Evolutionary conservation across 2,329 filamentous ascomycete genomes (phyloP).

Genomic region (Rhinocladiella mackenziei): DNA sequence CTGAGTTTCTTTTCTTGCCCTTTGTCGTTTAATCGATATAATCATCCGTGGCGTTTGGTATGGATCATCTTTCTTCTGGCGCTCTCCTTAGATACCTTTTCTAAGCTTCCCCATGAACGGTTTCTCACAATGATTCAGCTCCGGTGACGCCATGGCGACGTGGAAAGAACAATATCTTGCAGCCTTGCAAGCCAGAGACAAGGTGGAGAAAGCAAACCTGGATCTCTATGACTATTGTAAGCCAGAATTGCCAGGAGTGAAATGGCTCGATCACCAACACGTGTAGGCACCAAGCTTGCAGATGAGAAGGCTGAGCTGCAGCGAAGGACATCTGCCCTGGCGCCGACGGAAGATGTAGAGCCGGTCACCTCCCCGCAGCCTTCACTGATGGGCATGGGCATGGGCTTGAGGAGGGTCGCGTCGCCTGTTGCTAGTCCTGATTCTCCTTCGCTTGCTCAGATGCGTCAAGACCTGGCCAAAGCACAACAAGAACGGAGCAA

Average conservation of each 20-base stretch:
- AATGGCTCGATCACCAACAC: not conserved
- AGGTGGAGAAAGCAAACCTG: slow-evolving; percentile 61
- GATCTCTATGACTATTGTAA: slow-evolving; percentile 75
- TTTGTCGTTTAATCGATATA: too few relatives aligned
- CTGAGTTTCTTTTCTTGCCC: too few relatives aligned
- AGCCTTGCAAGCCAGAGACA: slow-evolving; percentile 67
- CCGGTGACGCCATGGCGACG: slow-evolving; percentile 51
- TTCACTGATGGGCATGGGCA: slow-evolving; percentile 27
- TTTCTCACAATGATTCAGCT: slow-evolving; percentile 2
- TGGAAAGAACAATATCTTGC: slow-evolving; percentile 80
- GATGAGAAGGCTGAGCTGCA: slow-evolving; percentile 29
- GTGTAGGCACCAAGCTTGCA: slow-evolving; percentile 25
- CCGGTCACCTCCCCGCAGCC: slow-evolving; percentile 37
- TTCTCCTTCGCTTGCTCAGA: slow-evolving; percentile 32
- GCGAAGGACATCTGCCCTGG: slow-evolving; percentile 34
- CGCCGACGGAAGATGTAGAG: slow-evolving; percentile 65
- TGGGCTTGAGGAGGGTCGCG: slow-evolving; percentile 22
- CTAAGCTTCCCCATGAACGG: not conserved
- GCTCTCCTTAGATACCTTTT: too few relatives aligned
- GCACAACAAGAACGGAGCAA: slow-evolving; percentile 70
- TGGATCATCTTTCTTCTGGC: too few relatives aligned
- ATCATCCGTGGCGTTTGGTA: too few relatives aligned
- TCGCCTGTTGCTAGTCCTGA: slow-evolving; percentile 36
- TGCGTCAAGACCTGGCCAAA: slow-evolving; percentile 68
- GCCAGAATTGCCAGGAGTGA: not conserved